phyloP scores from a whole-genome alignment of 306 rosid species.

The Chamaecrista fasciculata region DNA sequence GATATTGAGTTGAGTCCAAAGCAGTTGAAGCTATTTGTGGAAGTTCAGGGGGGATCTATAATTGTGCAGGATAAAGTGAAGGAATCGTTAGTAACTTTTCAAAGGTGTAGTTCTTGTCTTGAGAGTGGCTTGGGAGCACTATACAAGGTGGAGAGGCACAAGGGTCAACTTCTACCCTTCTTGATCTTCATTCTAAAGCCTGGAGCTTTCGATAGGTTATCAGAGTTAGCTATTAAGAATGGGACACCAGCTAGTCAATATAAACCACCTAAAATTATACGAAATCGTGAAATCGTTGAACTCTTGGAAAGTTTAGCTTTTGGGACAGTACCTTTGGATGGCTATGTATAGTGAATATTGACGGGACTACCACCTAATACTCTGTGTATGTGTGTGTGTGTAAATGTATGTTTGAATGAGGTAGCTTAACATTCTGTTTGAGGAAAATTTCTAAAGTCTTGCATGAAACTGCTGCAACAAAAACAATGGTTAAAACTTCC shows the following conservation, averaged over 20 bases:
- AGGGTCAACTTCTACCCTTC: constrained; percentile 46
- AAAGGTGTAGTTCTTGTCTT: constrained; percentile 38
- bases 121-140: constrained; percentile 60
- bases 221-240: constrained; percentile 44
- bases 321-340: constrained; percentile 29
- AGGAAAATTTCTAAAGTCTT: not conserved
- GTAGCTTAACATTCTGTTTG: not conserved
- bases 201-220: constrained; percentile 48
- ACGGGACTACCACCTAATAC: not conserved
- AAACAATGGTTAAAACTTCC: not conserved
- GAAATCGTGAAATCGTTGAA: constrained; percentile 40
- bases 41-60: constrained; percentile 41
- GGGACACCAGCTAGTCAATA: constrained; percentile 66
- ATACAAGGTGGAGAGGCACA: constrained; percentile 47
- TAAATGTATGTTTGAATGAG: not conserved
- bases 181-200: constrained; percentile 38
- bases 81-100: constrained; percentile 34
- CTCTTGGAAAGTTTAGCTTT: constrained; percentile 41
- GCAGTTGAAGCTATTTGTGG: constrained; percentile 50
- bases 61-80: constrained; percentile 32
- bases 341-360: not conserved
- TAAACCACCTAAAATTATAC: constrained; percentile 65
- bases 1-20: constrained; percentile 39
- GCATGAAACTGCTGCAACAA: not conserved
- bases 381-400: too few relatives aligned